phyloP scores from a whole-genome alignment of 75 land plant species.

The Sequoia sempervirens region DNA sequence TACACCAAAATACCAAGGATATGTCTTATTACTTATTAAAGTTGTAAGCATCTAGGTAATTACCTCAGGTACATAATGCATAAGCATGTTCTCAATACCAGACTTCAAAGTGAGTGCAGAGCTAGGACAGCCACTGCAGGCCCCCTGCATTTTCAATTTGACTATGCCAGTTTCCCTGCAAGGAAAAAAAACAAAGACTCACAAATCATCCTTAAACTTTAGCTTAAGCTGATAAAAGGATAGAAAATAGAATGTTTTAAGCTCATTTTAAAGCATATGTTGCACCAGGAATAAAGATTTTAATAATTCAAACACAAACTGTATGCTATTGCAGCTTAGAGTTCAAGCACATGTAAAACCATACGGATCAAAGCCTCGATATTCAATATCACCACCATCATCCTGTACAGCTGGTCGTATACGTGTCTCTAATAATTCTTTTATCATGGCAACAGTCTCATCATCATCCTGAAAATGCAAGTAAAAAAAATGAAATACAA shows the following conservation, averaged over 20 bases:
- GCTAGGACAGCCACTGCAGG: constrained; percentile 99
- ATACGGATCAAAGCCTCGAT: constrained; percentile 76
- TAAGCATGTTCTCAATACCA: constrained; percentile 98
- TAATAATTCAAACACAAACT: not conserved
- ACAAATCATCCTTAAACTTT: not conserved
- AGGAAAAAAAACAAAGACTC: not conserved
- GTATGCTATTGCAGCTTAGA: not conserved
- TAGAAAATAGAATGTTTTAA: not conserved
- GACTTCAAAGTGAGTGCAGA: constrained; percentile 93
- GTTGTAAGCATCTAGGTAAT: not conserved
- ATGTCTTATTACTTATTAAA: not conserved
- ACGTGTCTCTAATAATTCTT: constrained; percentile 91
- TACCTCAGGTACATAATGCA: constrained; percentile 99
- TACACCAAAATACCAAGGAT: not conserved
- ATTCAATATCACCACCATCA: constrained; percentile 99
- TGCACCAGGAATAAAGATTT: not conserved
- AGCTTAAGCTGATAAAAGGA: constrained; percentile 7
- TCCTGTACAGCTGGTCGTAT: constrained; percentile 97
- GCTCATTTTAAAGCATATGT: not conserved
- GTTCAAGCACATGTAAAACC: constrained; percentile 12
- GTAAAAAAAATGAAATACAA: not conserved
- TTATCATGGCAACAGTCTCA: constrained; percentile 97
- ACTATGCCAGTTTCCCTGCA: constrained; percentile 82
- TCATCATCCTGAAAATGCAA: constrained; percentile 72
- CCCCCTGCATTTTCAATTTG: constrained; percentile 92